Base-by-base conservation (phyloP, 2,329 filamentous ascomycete species). In the Ceratocystiopsis brevicomis region DNA sequence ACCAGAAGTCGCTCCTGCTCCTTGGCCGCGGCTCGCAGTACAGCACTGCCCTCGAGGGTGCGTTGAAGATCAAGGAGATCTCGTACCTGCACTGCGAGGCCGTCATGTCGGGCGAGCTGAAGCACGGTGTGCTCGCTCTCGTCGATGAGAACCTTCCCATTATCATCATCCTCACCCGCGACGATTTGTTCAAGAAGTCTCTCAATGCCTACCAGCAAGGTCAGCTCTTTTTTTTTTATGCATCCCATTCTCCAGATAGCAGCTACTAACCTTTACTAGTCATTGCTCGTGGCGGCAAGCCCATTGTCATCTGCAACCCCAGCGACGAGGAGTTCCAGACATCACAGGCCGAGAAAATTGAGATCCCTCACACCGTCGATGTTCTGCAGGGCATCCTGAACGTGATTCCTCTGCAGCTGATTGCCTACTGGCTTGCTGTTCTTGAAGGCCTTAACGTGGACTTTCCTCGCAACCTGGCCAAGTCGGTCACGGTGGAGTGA, bases 31-130 rank as follows among this genome's bases (percentile, higher is more conserved):
- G 90, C 53, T 85, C 85, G 59, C 90, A 98, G 67, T 94, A 87
- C 69, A 87, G 88, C 47, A 98, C 90, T 54, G 90, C 90, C 45
- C 77, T 98, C 18, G 90, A 98, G 70, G 90, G 85, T 65, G 90
- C 90, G 41, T 72, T 98, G 53, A 98, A 98, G 73, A 98, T 98
- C 65, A 98, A 98, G 76, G 90, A 98, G 68, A 98, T 98, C 56
- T 96, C 88, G 16, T 98, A 98, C 65, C 82, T 98, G 47, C 90
- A 98, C 66, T 98, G 90, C 64, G 90, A 98, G 68, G 90, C 90
- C 54, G 90, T 98, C 69, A 98, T 98, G 90, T 96, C 90, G 51
- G 90, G 90, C 64, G 90, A 98, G 68, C 75, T 98, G 56, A 98
- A 98, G 76, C 90, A 98, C 64, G 90, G 90, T 71, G 90, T 98